Base-by-base conservation (phyloP, 805 yeast species). In the Wickerhamomyces xylosicus region DNA sequence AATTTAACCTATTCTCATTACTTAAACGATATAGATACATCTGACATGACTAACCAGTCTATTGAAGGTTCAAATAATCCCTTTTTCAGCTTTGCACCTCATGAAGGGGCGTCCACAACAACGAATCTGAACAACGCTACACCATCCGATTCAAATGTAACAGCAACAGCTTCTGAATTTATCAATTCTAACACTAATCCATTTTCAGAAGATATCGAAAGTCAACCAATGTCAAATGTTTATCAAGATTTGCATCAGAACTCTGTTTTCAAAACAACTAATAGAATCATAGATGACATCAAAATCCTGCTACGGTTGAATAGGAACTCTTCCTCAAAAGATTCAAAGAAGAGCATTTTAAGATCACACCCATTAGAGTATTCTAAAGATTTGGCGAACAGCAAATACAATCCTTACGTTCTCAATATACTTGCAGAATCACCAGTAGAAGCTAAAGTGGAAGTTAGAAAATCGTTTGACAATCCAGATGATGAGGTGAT, bases 231-330 rank as follows among this genome's bases (percentile, higher is more conserved):
- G 28, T 27, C 42, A 21, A 17, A 18, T 19, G 7, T 19, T 7
- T 19, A 15, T n/a, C 10, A 33, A 18, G 14, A 16, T 8, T 14
- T 20, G 33, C 28, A n/a, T n/a, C n/a, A 28, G 19, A 15, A 15
- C 14, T 18, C 14, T 13, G 15, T 20, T 14, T 74, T 74, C 58
- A 83, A 82, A 49, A 80, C 90, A 0, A 58, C 79, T 5, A 82
- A 82, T 49, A 62, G 90, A 39, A 63, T 83, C 17, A 48, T 81
- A 18, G 86, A 79, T 53, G 90, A 82, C 49, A 52, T 82, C 22
- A 61, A 71, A 38, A 67, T 67, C 43, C 40, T 52, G 2, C 15
- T 40, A 9, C 43, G 42, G 10, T 43, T 38, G 19, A 44, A 40
- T 3, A 43, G 38, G 13, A 34, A 37, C 10, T 41, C 34, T 6